Evolutionary conservation across 169 alveolate genomes (phyloP), one percentile per base, ranked within the genome.

Genomic region (Plasmodium sp.): DNA sequence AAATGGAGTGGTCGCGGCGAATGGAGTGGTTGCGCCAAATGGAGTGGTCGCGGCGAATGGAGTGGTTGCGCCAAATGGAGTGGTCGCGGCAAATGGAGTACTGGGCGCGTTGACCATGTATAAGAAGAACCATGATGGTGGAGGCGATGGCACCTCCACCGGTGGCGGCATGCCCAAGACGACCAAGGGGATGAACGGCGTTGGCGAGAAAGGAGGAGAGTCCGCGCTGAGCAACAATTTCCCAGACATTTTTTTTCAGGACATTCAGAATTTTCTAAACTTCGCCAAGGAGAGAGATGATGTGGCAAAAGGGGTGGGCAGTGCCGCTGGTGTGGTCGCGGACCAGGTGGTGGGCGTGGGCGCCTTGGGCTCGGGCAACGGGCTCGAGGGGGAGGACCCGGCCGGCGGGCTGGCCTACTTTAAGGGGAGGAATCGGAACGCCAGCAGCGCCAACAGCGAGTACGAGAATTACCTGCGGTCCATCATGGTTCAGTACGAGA

Each of bases 401-500:
- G 7, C 39, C 33, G 77, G n/a, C 5, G 77, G 39, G 4, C n/a
- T 67, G 77, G 77, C 39, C n/a, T 67, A 67, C 41, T 67, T 67
- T 67, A 67, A 81, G 43, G 74, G 67, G 2, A 48, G n/a, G 71
- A 81, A 51, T 0, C 18, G n/a, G 56, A 48, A 18, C 39, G 7
- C 10, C 34, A 81, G 45, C 22, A 18, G 34, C 18, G 62, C 12
- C 2, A 81, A 48, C 71, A 33, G 45, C 67, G 58, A 43, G 73
- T 83, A 83, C 48, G 92, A 83, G 36, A 83, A 62, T 84, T 84
- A 84, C 34, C 56, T 84, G 39, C 72, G 79, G 5, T 27, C 93
- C 5, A 72, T 84, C 56, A 84, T 84, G 79, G 93, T 84, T 67
- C 93, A 84, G 93, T 84, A 84, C 45, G 93, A 84, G 72, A 84